Conservation (phyloP, 2,329 filamentous ascomycete species). For the Colletotrichum sp. region DNA sequence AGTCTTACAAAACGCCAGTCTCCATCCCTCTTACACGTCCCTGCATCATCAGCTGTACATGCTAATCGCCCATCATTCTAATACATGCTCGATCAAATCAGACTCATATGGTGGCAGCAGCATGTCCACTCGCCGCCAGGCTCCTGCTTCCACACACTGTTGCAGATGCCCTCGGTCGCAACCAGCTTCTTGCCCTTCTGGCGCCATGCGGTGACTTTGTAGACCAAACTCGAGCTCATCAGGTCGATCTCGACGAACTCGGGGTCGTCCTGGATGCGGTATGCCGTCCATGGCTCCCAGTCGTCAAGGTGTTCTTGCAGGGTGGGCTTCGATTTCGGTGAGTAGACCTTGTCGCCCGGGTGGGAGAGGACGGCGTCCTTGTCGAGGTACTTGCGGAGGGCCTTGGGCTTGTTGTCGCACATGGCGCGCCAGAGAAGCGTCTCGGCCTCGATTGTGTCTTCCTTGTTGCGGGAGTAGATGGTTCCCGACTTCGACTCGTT, state of each 20-base stretch:
- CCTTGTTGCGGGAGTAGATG: slow-evolving; percentile 39
- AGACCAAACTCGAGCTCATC: slow-evolving; percentile 36
- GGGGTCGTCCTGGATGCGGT: slow-evolving; percentile 38
- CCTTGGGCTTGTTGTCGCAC: slow-evolving; percentile 34
- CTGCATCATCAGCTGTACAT: neutral
- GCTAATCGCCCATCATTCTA: accelerated
- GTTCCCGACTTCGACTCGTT: slow-evolving; percentile 11
- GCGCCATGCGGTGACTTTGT: slow-evolving; percentile 37
- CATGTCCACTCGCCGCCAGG: slow-evolving; percentile 39
- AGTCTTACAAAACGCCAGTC: slow-evolving; percentile 13
- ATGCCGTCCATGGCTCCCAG: slow-evolving; percentile 39
- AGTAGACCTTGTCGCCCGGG: slow-evolving; percentile 35
- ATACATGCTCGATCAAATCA: neutral
- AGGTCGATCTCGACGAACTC: slow-evolving; percentile 43
- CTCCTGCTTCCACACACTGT: slow-evolving; percentile 37
- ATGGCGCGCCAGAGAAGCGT: slow-evolving; percentile 39
- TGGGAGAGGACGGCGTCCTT: slow-evolving; percentile 37
- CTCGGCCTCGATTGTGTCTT: slow-evolving; percentile 37
- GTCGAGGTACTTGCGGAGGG: slow-evolving; percentile 37
- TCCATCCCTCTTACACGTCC: neutral
- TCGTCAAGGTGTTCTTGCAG: slow-evolving; percentile 36
- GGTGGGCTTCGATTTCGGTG: slow-evolving; percentile 33
- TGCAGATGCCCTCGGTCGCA: slow-evolving; percentile 37
- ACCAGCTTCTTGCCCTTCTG: slow-evolving; percentile 31
- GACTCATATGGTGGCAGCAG: slow-evolving; percentile 37